phyloP scores from a whole-genome alignment of 1,284 basidiomycete species.

The Heterobasidion annosum region DNA sequence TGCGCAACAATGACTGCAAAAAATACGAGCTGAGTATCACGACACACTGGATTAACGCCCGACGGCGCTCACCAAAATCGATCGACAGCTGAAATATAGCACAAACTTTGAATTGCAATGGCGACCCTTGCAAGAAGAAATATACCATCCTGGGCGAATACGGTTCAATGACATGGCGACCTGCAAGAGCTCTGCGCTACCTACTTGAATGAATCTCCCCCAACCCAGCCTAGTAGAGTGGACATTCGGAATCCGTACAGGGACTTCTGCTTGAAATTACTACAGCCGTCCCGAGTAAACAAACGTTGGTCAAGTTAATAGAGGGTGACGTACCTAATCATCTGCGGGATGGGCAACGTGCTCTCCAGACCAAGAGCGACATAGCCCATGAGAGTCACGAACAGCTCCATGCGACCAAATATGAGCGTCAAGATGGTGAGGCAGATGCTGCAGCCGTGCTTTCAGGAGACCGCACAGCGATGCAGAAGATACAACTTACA shows the following conservation, averaged over 20 bases:
- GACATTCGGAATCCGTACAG: constrained; percentile 79
- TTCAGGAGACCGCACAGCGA: constrained; percentile 9
- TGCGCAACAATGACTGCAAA: constrained; percentile 59
- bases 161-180: constrained; percentile 1
- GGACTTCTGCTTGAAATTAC: constrained; percentile 68
- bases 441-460: constrained; percentile 38
- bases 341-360: constrained; percentile 73
- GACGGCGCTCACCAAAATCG: constrained; percentile 49
- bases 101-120: constrained; percentile 73
- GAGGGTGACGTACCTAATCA: constrained; percentile 47
- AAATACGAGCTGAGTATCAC: constrained; percentile 4
- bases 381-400: constrained; percentile 66
- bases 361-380: constrained; percentile 75
- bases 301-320: constrained; percentile 7
- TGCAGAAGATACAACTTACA: constrained; percentile 33
- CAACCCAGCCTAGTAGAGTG: constrained; percentile 75
- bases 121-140: constrained; percentile 64
- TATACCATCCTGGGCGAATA: constrained; percentile 51
- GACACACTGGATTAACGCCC: background rate
- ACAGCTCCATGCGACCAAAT: constrained; percentile 56
- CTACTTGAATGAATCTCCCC: constrained; percentile 80
- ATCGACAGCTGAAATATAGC: constrained; percentile 75
- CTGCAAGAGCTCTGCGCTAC: background rate
- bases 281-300: constrained; percentile 18
- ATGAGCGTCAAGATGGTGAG: constrained; percentile 68